A percentile compares a stretch with the other conserved stretches of the same genome.
These are phyloP conservation scores for Stylosanthes scabra DNA, from an alignment of 331 rosid genomes.

Conservation along the genomic window DNA sequence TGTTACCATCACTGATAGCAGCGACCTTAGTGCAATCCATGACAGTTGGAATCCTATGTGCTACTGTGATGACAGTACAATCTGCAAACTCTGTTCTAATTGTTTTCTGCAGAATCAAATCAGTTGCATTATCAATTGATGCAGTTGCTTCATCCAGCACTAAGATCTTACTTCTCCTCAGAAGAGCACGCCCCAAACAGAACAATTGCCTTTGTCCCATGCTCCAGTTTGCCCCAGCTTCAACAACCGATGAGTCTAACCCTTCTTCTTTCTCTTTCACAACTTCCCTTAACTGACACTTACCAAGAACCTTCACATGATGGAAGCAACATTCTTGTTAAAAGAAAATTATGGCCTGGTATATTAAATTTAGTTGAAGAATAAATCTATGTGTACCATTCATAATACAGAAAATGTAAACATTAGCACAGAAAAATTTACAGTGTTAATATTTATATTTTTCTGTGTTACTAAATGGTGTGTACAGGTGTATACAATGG, in stretches of 20 bases:
- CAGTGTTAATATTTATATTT: too few species aligned
- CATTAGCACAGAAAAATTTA: too few species aligned
- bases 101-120: constrained; percentile 73
- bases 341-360: too few species aligned
- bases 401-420: too few species aligned
- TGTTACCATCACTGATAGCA: constrained; percentile 65
- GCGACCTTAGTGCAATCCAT: constrained; percentile 85
- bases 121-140: constrained; percentile 80
- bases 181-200: constrained; percentile 74
- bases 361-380: too few species aligned
- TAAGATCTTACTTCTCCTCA: constrained; percentile 72
- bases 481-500: too few species aligned
- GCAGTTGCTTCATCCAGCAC: constrained; percentile 89
- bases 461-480: too few species aligned
- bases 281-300: constrained; percentile 69
- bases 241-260: constrained; percentile 70
- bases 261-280: constrained; percentile 63
- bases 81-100: constrained; percentile 62
- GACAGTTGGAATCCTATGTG: constrained; percentile 82
- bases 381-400: too few species aligned
- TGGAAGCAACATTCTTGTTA: too few species aligned
- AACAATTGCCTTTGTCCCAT: constrained; percentile 78
- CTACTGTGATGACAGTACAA: constrained; percentile 73
- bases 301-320: constrained; percentile 64
- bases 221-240: constrained; percentile 87